A percentile compares a stretch with the other conserved stretches of the same genome.
Conservation (phyloP, 2,329 filamentous ascomycete species). For the Botrytis hyacinthi region DNA sequence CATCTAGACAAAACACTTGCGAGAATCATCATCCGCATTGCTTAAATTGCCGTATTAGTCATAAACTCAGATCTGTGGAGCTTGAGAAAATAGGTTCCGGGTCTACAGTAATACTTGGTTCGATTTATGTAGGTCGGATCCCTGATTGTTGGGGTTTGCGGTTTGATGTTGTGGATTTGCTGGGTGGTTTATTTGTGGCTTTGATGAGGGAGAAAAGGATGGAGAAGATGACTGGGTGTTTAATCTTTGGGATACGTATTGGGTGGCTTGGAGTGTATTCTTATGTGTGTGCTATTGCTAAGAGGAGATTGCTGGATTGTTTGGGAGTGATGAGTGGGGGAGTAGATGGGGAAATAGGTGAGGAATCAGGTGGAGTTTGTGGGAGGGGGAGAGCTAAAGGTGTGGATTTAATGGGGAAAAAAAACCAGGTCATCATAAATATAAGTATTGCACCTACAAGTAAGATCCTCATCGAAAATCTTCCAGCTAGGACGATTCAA, state of each 20-base stretch:
- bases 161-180: too few relatives aligned
- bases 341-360: neutral
- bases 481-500: neutral
- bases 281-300: neutral
- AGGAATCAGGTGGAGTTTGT: neutral
- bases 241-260: neutral
- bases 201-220: neutral
- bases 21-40: constrained; percentile 43
- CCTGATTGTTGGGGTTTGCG: too few relatives aligned
- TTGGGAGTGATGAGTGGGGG: neutral
- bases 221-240: neutral
- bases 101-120: too few relatives aligned
- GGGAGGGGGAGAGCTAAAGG: too few relatives aligned
- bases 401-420: neutral
- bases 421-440: too few relatives aligned
- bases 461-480: accelerated
- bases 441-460: neutral
- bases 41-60: constrained; percentile 48
- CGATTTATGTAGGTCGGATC: too few relatives aligned
- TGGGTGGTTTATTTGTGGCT: too few relatives aligned
- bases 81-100: constrained; percentile 3
- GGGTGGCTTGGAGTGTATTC: neutral
- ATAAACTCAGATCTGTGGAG: constrained; percentile 51
- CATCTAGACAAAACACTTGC: neutral
- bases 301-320: neutral